phyloP scores from a whole-genome alignment of 2,329 filamentous ascomycete genomes.

The Fusarium musae region DNA sequence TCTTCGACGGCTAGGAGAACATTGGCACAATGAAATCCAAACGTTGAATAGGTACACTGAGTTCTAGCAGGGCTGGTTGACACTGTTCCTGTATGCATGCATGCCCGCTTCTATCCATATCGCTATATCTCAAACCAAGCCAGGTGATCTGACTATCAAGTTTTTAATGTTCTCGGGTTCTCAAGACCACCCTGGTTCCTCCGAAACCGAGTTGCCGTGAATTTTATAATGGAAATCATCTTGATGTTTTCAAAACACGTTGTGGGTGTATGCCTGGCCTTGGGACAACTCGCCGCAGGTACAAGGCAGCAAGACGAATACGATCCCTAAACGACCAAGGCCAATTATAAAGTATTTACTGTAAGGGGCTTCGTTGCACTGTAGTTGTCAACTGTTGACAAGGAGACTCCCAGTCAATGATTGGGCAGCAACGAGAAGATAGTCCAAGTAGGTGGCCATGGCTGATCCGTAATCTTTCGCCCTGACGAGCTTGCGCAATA shows the following conservation, averaged over 20 bases:
- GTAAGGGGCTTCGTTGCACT: background rate
- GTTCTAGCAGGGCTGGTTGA: background rate
- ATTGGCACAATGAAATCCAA: background rate
- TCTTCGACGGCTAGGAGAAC: background rate
- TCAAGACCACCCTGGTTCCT: background rate
- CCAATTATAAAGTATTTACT: background rate
- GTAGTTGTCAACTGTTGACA: background rate
- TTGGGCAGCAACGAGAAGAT: background rate
- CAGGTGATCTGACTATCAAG: background rate
- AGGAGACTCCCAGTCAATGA: background rate
- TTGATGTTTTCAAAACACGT: constrained; percentile 12
- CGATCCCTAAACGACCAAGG: background rate
- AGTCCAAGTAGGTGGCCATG: background rate
- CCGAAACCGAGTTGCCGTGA: background rate
- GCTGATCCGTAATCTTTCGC: background rate
- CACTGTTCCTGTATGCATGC: background rate
- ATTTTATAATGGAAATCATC: background rate
- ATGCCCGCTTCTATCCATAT: background rate
- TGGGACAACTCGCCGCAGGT: background rate
- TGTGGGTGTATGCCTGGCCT: background rate
- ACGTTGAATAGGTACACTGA: background rate
- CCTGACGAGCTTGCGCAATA: background rate
- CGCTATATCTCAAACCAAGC: background rate
- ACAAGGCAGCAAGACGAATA: background rate
- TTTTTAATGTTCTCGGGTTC: background rate